Evolutionary conservation across 2,329 filamentous ascomycete species (phyloP).

Genomic region (Neurospora sp.): DNA sequence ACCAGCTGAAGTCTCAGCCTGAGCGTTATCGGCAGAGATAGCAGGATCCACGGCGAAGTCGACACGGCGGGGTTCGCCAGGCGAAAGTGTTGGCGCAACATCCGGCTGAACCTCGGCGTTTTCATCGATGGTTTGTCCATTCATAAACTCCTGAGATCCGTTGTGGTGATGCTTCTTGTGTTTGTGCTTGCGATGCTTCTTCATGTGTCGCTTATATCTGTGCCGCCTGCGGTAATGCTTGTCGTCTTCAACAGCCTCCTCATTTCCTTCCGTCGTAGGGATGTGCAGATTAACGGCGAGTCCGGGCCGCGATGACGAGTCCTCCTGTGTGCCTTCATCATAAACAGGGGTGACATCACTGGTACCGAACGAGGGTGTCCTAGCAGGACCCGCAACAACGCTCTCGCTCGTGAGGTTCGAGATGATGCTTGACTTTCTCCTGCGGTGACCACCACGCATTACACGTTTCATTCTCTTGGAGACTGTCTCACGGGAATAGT

Average conservation of each 20-base stretch:
- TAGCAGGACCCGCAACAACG: constrained; percentile 20
- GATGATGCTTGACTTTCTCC: constrained; percentile 69
- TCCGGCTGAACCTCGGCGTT: constrained; percentile 13
- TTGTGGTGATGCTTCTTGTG: constrained; percentile 28
- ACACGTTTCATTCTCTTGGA: constrained; percentile 67
- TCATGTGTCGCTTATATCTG: constrained; percentile 24
- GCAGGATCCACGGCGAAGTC: constrained; percentile 39
- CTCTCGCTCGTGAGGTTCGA: constrained; percentile 39
- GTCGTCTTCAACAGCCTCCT: constrained; percentile 37
- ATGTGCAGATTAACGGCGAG: background rate
- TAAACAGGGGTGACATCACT: constrained; percentile 22
- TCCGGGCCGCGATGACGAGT: constrained; percentile 27
- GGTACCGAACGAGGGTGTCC: constrained; percentile 33
- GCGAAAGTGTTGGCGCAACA: constrained; percentile 9
- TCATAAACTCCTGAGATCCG: constrained; percentile 19
- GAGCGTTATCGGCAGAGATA: constrained; percentile 16
- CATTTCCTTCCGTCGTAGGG: constrained; percentile 11
- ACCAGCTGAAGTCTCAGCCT: constrained; percentile 14
- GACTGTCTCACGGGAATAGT: constrained; percentile 50
- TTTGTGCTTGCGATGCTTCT: constrained; percentile 32
- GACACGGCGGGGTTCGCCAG: constrained; percentile 40
- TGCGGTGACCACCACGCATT: constrained; percentile 53
- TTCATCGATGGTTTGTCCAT: constrained; percentile 25
- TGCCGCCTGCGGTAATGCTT: constrained; percentile 24
- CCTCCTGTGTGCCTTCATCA: constrained; percentile 30